Conservation (phyloP, 2,329 filamentous ascomycete genomes). For the Aspergillus novofumigatus region DNA sequence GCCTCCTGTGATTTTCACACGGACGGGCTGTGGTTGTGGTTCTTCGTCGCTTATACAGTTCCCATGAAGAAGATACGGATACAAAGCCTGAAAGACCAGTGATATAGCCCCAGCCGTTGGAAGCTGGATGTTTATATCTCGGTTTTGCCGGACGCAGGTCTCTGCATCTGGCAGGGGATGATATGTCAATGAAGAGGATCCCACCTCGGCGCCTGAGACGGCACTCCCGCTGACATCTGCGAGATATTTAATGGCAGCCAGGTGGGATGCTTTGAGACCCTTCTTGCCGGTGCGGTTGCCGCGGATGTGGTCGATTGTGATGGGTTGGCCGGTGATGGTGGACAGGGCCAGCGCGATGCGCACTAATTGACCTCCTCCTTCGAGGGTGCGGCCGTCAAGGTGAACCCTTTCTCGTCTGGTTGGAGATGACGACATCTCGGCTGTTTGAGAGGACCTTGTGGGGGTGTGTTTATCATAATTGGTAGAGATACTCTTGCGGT, state of each 20-base stretch:
- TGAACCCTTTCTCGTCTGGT: conserved; percentile 20
- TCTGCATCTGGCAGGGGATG: conserved; percentile 20
- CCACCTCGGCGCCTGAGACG: conserved; percentile 32
- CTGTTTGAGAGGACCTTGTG: background rate
- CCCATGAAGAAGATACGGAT: conserved; percentile 54
- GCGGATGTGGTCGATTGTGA: conserved; percentile 52
- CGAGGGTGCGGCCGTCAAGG: conserved; percentile 54
- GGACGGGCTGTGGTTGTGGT: conserved; percentile 18
- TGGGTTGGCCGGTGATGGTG: conserved; percentile 47
- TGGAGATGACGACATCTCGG: background rate
- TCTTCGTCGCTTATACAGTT: conserved; percentile 5
- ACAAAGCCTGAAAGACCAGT: conserved; percentile 56
- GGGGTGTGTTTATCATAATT: no score
- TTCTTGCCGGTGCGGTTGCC: conserved; percentile 48
- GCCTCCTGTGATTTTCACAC: conserved; percentile 51
- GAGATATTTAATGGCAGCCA: conserved; percentile 53
- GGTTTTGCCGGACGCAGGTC: conserved; percentile 15
- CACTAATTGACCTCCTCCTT: conserved; percentile 60
- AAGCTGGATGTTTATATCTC: conserved; percentile 40
- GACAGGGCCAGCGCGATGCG: conserved; percentile 55
- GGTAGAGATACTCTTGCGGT: no score
- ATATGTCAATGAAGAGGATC: conserved; percentile 34
- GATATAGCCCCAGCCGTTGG: conserved; percentile 51
- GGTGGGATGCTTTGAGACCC: conserved; percentile 56
- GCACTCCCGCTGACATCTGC: conserved; percentile 46